Evolutionary conservation across 176 grass and related monocot genomes (phyloP).

Genomic region (Sorghum bicolor): Sorghum_bicolor_NCBIv3 NC_012873.2:4169001-4169500

Average conservation of each 20-base stretch:
- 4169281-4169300: background rate
- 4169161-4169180: background rate
- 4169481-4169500: background rate
- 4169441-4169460: constrained; percentile 97
- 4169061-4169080: background rate
- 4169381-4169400: constrained; percentile 96
- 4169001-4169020: background rate
- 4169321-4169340: background rate
- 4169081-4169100: background rate
- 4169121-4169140: background rate
- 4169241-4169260: background rate
- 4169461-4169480: constrained; percentile 16
- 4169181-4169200: constrained; percentile 2
- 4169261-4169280: background rate
- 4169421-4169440: constrained; percentile 95
- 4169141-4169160: background rate
- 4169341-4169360: constrained; percentile 83
- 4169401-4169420: constrained; percentile 87
- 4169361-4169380: constrained; percentile 71
- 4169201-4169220: background rate
- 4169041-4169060: constrained; percentile 2
- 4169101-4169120: constrained; percentile 2
- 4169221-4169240: background rate
- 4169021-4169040: background rate
- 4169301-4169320: background rate